These are phyloP conservation scores for Berkeleyomyces basicola DNA, from an alignment of 2,329 filamentous ascomycete species.

Conservation along the genomic window DNA sequence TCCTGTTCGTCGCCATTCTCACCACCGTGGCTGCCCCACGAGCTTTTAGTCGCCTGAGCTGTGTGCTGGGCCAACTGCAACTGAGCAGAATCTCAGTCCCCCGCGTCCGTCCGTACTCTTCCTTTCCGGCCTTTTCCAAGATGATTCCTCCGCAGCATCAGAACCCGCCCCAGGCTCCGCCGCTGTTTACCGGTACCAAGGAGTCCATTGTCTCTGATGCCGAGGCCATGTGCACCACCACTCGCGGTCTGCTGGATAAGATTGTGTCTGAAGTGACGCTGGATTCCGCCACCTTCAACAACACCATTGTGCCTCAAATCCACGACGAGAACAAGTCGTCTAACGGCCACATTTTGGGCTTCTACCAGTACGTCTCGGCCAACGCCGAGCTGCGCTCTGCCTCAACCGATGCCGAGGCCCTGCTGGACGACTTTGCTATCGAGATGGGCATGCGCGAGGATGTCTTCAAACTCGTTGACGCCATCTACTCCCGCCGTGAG, in stretches of 20 bases:
- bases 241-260: constrained; percentile 47
- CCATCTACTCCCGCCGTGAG: constrained; percentile 34
- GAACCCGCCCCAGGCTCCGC: constrained; percentile 61
- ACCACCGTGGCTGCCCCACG: constrained; percentile 52
- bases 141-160: constrained; percentile 54
- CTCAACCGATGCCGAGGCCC: constrained; percentile 57
- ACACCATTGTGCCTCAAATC: constrained; percentile 49
- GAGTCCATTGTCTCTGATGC: constrained; percentile 51
- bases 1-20: constrained; percentile 38
- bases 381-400: constrained; percentile 54
- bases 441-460: constrained; percentile 72
- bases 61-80: constrained; percentile 39
- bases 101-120: constrained; percentile 15
- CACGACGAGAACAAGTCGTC: constrained; percentile 51
- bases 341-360: constrained; percentile 50
- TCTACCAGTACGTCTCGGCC: constrained; percentile 65
- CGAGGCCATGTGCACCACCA: constrained; percentile 46
- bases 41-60: constrained; percentile 39
- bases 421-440: constrained; percentile 61
- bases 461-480: constrained; percentile 51
- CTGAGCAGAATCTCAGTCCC: constrained; percentile 21
- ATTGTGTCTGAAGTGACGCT: constrained; percentile 45
- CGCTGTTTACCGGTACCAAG: constrained; percentile 59
- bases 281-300: constrained; percentile 35
- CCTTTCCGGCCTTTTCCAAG: constrained; percentile 14